Percentiles rank a stretch among this genome's conserved stretches.
phyloP scores from a whole-genome alignment of 192 early-diverging fungal species.

The Mortierella claussenii region DNA sequence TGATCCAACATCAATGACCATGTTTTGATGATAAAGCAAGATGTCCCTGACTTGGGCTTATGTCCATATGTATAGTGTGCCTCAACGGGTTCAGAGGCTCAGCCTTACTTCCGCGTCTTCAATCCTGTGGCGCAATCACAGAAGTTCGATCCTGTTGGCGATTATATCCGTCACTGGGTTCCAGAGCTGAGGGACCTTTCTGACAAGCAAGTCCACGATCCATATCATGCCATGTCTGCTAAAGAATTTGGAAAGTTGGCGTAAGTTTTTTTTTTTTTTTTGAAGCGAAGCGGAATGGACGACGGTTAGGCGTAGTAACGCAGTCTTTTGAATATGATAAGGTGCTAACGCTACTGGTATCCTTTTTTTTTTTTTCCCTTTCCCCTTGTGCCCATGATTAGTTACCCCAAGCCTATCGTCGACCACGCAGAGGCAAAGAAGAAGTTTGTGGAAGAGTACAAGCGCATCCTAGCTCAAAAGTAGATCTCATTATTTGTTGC shows the following conservation, averaged over 20 bases:
- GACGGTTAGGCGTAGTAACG: background rate
- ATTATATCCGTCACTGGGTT: slow-evolving; percentile 70
- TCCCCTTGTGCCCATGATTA: background rate
- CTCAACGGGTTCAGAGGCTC: slow-evolving; percentile 72
- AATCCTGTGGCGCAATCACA: slow-evolving; percentile 61
- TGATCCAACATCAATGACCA: background rate
- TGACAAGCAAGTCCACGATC: slow-evolving; percentile 66
- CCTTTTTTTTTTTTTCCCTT: background rate
- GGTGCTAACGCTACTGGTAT: background rate
- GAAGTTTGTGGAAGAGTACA: slow-evolving; percentile 60
- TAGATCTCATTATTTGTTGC: background rate
- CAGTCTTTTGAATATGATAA: background rate
- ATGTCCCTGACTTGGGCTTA: too few relatives aligned
- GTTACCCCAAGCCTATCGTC: slow-evolving; percentile 73
- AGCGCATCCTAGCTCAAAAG: slow-evolving; percentile 33
- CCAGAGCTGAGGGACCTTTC: slow-evolving; percentile 63
- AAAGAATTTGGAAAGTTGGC: slow-evolving; percentile 59
- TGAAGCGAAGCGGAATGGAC: too few relatives aligned
- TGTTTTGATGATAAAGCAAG: slow-evolving; percentile 2
- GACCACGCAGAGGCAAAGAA: slow-evolving; percentile 70
- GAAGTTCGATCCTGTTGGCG: slow-evolving; percentile 66
- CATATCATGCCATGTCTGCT: slow-evolving; percentile 46
- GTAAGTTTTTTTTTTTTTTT: slow-evolving; percentile 29
- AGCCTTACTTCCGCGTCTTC: slow-evolving; percentile 77
- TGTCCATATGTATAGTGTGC: slow-evolving; percentile 60